Evolutionary conservation across 2,329 filamentous ascomycete genomes (phyloP), one percentile per base, ranked within the genome.

Genomic region (Stemphylium vesicarium): DNA sequence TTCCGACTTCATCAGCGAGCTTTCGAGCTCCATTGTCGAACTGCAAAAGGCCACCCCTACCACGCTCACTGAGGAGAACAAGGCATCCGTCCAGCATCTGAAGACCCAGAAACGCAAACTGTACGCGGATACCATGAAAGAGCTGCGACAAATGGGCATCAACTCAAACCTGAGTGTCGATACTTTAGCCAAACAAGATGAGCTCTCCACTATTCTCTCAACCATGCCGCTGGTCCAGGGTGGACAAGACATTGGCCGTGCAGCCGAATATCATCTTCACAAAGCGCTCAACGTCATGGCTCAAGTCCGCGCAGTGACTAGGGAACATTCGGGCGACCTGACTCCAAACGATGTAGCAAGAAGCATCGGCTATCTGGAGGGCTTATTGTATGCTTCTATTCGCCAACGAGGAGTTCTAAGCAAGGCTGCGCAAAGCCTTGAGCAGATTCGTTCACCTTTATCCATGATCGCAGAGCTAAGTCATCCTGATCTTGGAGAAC

Each of bases 61-160:
- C 0, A 82, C 83, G n/a, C 78, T 96, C 40, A 96, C 85, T 0
- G 91, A 96, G 22, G 93, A 96, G 38, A 97, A 95, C 74, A 94
- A 93, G 71, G 84, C 88, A 10, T 75, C 84, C 13, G 86, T 97
- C 57, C 93, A 96, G 75, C 91, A 97, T 73, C 85, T 98, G 63
- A 98, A 97, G 80, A 87, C 86, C 2, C 85, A 91, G 66, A 99
- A 99, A 78, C 87, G 92, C 38, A 93, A 92, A 65, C 83, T 98
- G 12, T 95, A 96, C 66, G 90, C 92, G 0, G 94, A 98, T 64
- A 93, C 90, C 0, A 79, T 99, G 60, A 93, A 91, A 68, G 85
- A 88, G 18, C 79, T 97, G 24, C 87, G 92, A 32, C 85, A 88
- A 53, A 98, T 99, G 94, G 95, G 95, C 4, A 85, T 99, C 65